Evolutionary conservation across 1,139 yeast genomes (phyloP), one percentile per base, ranked within the genome.

Genomic region (Yamadazyma taylorii): DNA sequence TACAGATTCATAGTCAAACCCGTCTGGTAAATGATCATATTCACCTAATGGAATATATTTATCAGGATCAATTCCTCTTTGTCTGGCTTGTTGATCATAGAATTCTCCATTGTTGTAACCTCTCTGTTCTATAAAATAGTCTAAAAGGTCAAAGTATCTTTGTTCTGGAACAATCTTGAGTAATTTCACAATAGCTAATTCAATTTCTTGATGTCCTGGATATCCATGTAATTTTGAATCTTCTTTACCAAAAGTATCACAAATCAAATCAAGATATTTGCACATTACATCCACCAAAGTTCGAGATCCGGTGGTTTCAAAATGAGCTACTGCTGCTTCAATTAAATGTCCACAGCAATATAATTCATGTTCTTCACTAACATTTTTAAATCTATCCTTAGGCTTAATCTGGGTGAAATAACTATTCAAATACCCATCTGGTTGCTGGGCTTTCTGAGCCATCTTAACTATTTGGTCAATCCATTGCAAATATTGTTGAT

Each of bases 191-290:
- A 54, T 33, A 8, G 59, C 55, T 13, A 54, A 38, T 37, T 54
- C 59, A 17, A 54, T 46, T 35, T 54, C 59, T 27, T 52, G 52
- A 30, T 54, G 59, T n/a, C 59, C 59, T 6, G 56, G 56, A 36
- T 54, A 54, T 7, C 58, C 58, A 19, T 50, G 54, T 4, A 42
- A 27, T 30, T 50, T 39, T 12, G 35, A 42, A 13, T 45, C 46
- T 11, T 37, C 47, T 3, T 49, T 48, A 2, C 57, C 58, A 34
- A 52, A 50, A 3, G 23, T 33, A 8, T 32, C 25, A 35, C 39
- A 43, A 17, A 53, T 38, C 12, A 38, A 46, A 34, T 54, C 58
- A 28, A 54, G 37, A 31, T 54, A 54, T 22, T 41, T 40, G 36
- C 50, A 42, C 33, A 54, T 25, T 30, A 40, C 33, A 24, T 53